phyloP scores from a whole-genome alignment of 257 asterid species.

The Primulina eburnea region DNA sequence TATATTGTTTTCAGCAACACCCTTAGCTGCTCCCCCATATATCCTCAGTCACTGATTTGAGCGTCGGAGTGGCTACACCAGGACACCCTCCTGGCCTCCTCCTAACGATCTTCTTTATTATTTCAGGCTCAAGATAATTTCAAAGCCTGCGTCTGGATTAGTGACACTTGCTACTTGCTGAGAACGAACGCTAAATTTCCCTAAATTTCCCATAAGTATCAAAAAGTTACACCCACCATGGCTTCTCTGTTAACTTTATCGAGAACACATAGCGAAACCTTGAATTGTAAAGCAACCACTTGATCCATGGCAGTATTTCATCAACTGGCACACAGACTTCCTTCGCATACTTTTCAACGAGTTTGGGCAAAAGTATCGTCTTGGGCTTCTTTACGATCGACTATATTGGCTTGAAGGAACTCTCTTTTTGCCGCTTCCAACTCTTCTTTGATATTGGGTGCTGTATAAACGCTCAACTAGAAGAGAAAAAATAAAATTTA shows the following conservation, averaged over 20 bases:
- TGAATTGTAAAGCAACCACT: slow-evolving; percentile 55
- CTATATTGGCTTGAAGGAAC: slow-evolving; percentile 49
- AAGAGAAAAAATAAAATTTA: slow-evolving; percentile 7
- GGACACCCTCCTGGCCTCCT: no score
- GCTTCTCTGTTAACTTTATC: slow-evolving; percentile 43
- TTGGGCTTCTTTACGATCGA: slow-evolving; percentile 46
- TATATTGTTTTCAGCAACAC: no score
- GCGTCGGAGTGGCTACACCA: no score
- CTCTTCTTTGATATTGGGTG: slow-evolving; percentile 43
- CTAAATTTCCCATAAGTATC: no score
- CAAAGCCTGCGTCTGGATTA: no score
- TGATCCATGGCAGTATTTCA: slow-evolving; percentile 45
- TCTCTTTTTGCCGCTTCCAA: slow-evolving; percentile 50
- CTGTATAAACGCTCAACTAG: slow-evolving; percentile 54
- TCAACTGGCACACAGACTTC: slow-evolving; percentile 47
- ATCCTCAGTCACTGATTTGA: no score
- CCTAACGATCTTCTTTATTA: no score
- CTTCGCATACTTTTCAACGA: slow-evolving; percentile 46
- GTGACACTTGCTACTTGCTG: no score
- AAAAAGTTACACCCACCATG: slow-evolving; percentile 43
- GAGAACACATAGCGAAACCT: slow-evolving; percentile 51
- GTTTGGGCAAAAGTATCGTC: slow-evolving; percentile 45
- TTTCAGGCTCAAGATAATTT: no score
- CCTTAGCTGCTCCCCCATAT: no score
- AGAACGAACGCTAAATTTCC: no score